phyloP scores from a whole-genome alignment of 2,329 filamentous ascomycete genomes.

The Incumbomyces lentus region DNA sequence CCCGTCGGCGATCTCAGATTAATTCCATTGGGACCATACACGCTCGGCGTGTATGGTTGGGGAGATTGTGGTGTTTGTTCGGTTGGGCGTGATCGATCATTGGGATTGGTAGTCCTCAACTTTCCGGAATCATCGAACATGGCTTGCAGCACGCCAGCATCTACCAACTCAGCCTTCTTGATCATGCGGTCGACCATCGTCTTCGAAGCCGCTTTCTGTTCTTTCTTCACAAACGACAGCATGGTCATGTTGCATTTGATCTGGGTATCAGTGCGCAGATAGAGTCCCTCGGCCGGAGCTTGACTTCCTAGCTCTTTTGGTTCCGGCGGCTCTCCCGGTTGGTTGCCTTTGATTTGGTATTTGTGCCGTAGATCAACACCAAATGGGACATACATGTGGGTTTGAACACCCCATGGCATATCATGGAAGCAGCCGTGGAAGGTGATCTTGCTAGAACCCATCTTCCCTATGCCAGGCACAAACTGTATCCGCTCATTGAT shows the following conservation, averaged over 20 bases:
- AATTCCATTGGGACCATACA: conserved; percentile 7
- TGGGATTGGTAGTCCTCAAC: conserved; percentile 17
- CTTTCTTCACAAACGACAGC: conserved; percentile 68
- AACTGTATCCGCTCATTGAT: conserved; percentile 68
- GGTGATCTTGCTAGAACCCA: conserved; percentile 49
- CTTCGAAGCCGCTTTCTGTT: conserved; percentile 64
- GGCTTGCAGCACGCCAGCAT: conserved; percentile 20
- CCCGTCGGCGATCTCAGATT: conserved; percentile 6
- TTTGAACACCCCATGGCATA: conserved; percentile 62
- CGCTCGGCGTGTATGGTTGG: conserved; percentile 13
- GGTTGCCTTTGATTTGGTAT: conserved; percentile 66
- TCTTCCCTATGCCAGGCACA: conserved; percentile 46
- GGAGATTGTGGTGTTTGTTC: background rate
- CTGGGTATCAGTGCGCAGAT: conserved; percentile 72
- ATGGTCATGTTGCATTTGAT: conserved; percentile 72
- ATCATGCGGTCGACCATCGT: conserved; percentile 56
- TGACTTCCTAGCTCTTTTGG: conserved; percentile 56
- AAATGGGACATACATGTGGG: conserved; percentile 73
- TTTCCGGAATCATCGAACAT: conserved; percentile 18
- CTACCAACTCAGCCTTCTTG: conserved; percentile 39
- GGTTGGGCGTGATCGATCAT: conserved; percentile 13
- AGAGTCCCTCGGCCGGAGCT: conserved; percentile 59
- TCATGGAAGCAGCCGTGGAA: conserved; percentile 78
- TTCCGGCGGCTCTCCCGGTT: conserved; percentile 59
- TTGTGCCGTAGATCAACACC: conserved; percentile 68